These are phyloP conservation scores for Neopestalotiopsis rosae DNA, from an alignment of 2,329 filamentous ascomycete species.

Conservation along the genomic window DNA sequence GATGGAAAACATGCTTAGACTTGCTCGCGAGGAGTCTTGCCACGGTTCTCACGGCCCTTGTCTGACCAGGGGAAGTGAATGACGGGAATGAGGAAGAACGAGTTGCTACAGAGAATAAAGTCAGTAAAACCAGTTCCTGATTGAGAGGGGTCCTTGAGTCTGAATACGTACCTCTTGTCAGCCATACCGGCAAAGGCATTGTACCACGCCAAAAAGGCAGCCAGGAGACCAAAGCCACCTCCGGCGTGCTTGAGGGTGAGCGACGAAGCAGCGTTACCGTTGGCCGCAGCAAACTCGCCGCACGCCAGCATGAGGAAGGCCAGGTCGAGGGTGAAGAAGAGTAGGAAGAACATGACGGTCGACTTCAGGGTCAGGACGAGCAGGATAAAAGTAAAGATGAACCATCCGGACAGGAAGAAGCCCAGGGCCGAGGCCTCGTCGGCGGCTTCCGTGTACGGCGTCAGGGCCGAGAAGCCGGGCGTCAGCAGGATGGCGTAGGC, in stretches of 20 bases:
- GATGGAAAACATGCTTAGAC: conserved; percentile 28
- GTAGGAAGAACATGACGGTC: conserved; percentile 76
- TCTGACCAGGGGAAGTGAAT: conserved; percentile 95
- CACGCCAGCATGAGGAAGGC: conserved; percentile 76
- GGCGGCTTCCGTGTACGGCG: conserved; percentile 48
- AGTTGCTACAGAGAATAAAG: conserved; percentile 62
- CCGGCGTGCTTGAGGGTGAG: conserved; percentile 68
- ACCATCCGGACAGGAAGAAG: conserved; percentile 81
- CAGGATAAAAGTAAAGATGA: conserved; percentile 81
- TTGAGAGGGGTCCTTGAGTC: neutral
- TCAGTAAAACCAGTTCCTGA: conserved; percentile 34
- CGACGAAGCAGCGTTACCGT: conserved; percentile 52
- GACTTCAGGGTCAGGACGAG: conserved; percentile 77
- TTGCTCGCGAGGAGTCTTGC: conserved; percentile 52
- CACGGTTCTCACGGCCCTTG: conserved; percentile 67
- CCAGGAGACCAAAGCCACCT: conserved; percentile 79
- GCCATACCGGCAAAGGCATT: conserved; percentile 83
- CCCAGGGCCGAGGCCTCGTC: conserved; percentile 67
- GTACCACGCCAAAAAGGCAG: conserved; percentile 86
- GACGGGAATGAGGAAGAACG: conserved; percentile 91
- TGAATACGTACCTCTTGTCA: conserved; percentile 63
- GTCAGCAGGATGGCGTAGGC: conserved; percentile 75
- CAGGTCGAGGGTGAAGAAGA: conserved; percentile 80
- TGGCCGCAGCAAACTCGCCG: conserved; percentile 62
- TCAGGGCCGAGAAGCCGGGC: conserved; percentile 66